Evolutionary conservation across 2,329 filamentous ascomycete species (phyloP), one percentile per base, ranked within the genome.

Genomic region (Fusarium pilosicola): DNA sequence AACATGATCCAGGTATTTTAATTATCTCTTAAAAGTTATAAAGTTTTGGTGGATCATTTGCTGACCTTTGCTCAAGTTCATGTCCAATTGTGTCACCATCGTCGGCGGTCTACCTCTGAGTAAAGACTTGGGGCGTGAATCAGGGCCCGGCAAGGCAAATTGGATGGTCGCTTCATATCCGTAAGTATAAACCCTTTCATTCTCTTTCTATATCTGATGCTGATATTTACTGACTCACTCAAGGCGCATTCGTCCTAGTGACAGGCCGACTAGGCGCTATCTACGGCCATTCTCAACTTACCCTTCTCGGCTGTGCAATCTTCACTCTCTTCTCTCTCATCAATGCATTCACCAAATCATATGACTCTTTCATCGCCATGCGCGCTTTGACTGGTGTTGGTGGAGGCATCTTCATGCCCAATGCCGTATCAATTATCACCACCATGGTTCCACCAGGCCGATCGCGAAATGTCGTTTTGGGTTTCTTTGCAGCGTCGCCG

Each of bases 191-290:
- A 1, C 1, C 6, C 11, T 3, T 1, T 1, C 5, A 8, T 11
- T 0, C 1, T 7, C 0, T 5, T 3, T 2, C 4, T 2, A 5
- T 60, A 3, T 6, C 6, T 3, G 2, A 3, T 14, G 7, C n/a
- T 67, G 2, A 67, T n/a, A 0, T 28, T 5, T 4, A 2, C 0
- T 86, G 85, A 4, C 78, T 88, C 18, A 85, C 87, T 0, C 86
- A 88, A 69, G 84, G 87, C 6, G 84, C 87, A 5, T 88, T 89
- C 66, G 86, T 89, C 22, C 79, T 89, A 1, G 81, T 87, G 7
- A 84, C 83, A 12, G 88, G 88, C 11, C 84, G 88, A 2, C 79
- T 89, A 3, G 88, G 87, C 1, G 85, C 86, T 51, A 80, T 89
- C 3, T 88, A 85, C 70, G 88, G 88, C 8, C 87, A 88, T 75